phyloP scores from a whole-genome alignment of 306 rosid species.

The Prunus armeniaca region DNA sequence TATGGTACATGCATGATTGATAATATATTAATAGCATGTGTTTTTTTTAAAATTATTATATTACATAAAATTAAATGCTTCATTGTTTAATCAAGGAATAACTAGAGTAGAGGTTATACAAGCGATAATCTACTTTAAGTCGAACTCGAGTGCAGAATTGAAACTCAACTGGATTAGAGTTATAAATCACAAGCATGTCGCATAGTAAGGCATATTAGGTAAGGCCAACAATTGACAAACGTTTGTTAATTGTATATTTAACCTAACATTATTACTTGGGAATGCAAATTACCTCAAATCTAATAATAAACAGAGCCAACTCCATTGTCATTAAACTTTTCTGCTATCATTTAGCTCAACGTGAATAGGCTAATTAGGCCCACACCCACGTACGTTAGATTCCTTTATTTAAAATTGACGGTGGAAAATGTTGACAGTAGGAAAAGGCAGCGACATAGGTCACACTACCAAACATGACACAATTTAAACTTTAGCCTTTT shows the following conservation, averaged over 20 bases:
- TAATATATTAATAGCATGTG: neutral
- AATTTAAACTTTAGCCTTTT: constrained; percentile 7
- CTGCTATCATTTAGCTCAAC: neutral
- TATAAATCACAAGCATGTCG: neutral
- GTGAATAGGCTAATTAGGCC: neutral
- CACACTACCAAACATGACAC: constrained; percentile 7
- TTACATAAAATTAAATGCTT: no score
- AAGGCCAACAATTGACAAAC: neutral
- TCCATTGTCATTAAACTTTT: neutral
- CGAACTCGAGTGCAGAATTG: rapidly evolving
- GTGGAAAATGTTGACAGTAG: constrained; percentile 19
- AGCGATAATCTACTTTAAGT: no score
- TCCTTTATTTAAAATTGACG: constrained; percentile 10
- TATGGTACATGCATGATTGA: neutral
- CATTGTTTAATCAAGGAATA: neutral
- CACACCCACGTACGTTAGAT: constrained; percentile 8
- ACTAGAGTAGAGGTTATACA: neutral
- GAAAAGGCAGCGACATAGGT: constrained; percentile 21
- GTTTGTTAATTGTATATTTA: neutral
- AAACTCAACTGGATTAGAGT: rapidly evolving
- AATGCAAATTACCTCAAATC: constrained; percentile 2
- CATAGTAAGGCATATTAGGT: neutral
- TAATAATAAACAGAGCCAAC: neutral
- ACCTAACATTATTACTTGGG: neutral
- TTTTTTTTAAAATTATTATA: neutral